Percentiles rank a stretch among this genome's conserved stretches.
These are phyloP conservation scores for Bipolaris oryzae DNA, from an alignment of 2,329 filamentous ascomycete genomes.

Conservation along the genomic window DNA sequence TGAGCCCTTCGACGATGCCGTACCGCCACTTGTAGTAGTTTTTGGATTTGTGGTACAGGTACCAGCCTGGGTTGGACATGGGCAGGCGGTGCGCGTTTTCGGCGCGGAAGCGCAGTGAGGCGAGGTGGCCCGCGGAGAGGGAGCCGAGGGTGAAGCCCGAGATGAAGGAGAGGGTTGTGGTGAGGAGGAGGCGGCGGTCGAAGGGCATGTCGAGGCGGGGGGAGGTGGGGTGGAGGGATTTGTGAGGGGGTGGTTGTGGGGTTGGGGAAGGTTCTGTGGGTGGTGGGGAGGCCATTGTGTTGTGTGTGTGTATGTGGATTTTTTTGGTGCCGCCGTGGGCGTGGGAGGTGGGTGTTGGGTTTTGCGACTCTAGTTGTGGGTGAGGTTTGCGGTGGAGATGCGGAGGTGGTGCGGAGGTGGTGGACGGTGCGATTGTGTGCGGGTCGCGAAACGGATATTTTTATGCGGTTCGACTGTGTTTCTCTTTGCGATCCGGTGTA, in stretches of 20 bases:
- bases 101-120: slow-evolving; percentile 84
- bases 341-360: not conserved
- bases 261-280: not conserved
- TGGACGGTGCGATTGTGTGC: not conserved
- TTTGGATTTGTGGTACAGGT: slow-evolving; percentile 97
- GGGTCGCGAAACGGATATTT: not conserved
- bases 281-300: slow-evolving; percentile 8
- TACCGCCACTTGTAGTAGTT: slow-evolving; percentile 86
- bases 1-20: slow-evolving; percentile 77
- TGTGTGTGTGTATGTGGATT: not conserved
- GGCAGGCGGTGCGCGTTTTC: slow-evolving; percentile 96
- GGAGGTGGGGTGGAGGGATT: slow-evolving; percentile 7
- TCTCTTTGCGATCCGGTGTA: too few species aligned
- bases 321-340: not conserved
- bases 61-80: slow-evolving; percentile 84
- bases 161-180: slow-evolving; percentile 66
- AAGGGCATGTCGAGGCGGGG: slow-evolving; percentile 67
- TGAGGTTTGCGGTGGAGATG: slow-evolving; percentile 14
- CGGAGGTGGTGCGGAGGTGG: slow-evolving; percentile 24
- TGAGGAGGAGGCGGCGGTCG: slow-evolving; percentile 68
- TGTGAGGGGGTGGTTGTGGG: not conserved
- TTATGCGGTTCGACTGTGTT: not conserved
- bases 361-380: not conserved
- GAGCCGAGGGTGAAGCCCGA: slow-evolving; percentile 75
- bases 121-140: slow-evolving; percentile 72